Base-by-base conservation (phyloP, 768 basidiomycete genomes). In the Exidia glandulosa region DNA sequence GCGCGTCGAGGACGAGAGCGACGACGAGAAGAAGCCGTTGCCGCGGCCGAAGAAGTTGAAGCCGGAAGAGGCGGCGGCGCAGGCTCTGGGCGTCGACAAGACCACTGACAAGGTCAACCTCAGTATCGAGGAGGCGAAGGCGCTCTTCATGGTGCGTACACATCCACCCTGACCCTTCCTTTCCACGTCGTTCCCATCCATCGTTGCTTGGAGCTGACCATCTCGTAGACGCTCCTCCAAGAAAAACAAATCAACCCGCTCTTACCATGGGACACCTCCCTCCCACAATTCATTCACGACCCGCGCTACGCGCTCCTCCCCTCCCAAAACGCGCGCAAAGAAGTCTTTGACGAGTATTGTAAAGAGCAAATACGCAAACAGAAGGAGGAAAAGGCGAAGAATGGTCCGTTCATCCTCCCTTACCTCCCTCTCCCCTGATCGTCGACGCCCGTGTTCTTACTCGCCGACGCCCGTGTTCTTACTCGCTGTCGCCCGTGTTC, bases 291-390 rank as follows among this genome's bases (percentile, higher is more conserved):
- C 71, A 86, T 97, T 59, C 86, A 86, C 32, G 96, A 98, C 68
- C 90, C 94, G n/a, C 86, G 96, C 62, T 99, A 97, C 73, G 84
- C 93, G 32, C 81, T 93, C 30, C 81, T 94, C 14, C 82, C 88
- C 7, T 89, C 88, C 5, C 85, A 88, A 12, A 77, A 87, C 19
- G 88, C 89, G 29, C 86, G 95, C 12, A 83, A 87, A 55, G 94
- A 97, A 63, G 87, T 93, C 2, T 99, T 95, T 67, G 94, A 98
- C 64, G 94, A 97, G 67, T 98, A 95, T 66, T 99, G 96, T n/a
- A n/a, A n/a, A n/a, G n/a, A n/a, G n/a, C n/a, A n/a, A 50, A 86
- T 88, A 6, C 85, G 95, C 41, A 92, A 93, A 64, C 74, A 89
- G 36, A 85, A 93, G 7, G 81, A 88, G 61, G 80, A 80, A 54